Evolutionary conservation across 2,329 filamentous ascomycete species (phyloP).

Genomic region (Elsinoe australis): DNA sequence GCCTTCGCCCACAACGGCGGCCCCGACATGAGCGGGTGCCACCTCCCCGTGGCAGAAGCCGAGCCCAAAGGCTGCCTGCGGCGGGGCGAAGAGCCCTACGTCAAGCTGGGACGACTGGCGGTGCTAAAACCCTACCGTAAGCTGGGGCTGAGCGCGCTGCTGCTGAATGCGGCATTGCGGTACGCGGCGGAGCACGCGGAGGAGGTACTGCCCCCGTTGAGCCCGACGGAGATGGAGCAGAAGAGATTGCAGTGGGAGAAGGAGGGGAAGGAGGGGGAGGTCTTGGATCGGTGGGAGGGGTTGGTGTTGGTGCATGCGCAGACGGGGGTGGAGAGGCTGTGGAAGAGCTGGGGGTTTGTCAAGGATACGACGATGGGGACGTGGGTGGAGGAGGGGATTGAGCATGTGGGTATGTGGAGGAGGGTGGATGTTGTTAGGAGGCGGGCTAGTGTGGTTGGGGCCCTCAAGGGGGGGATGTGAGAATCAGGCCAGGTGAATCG

Average conservation of each 20-base stretch:
- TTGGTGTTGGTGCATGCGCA: slow-evolving; percentile 76
- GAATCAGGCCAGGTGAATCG: no score
- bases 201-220: slow-evolving; percentile 34
- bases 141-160: slow-evolving; percentile 54
- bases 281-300: slow-evolving; percentile 57
- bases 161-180: slow-evolving; percentile 60
- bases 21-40: slow-evolving; percentile 24
- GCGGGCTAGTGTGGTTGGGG: background rate
- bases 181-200: slow-evolving; percentile 59
- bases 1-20: slow-evolving; percentile 18
- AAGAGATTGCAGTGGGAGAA: slow-evolving; percentile 26
- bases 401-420: slow-evolving; percentile 78
- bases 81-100: slow-evolving; percentile 63
- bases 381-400: slow-evolving; percentile 79
- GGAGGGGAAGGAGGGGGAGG: slow-evolving; percentile 31
- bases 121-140: slow-evolving; percentile 58
- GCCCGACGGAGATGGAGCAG: slow-evolving; percentile 36
- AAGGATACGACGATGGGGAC: slow-evolving; percentile 64
- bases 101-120: slow-evolving; percentile 74
- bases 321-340: slow-evolving; percentile 54
- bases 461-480: no score
- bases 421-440: slow-evolving; percentile 31
- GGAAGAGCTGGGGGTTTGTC: slow-evolving; percentile 64
- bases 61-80: slow-evolving; percentile 42
- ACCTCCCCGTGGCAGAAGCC: slow-evolving; percentile 21